Evolutionary conservation across 148 eudicot species (phyloP).

Genomic region (Silene uniflora): DNA sequence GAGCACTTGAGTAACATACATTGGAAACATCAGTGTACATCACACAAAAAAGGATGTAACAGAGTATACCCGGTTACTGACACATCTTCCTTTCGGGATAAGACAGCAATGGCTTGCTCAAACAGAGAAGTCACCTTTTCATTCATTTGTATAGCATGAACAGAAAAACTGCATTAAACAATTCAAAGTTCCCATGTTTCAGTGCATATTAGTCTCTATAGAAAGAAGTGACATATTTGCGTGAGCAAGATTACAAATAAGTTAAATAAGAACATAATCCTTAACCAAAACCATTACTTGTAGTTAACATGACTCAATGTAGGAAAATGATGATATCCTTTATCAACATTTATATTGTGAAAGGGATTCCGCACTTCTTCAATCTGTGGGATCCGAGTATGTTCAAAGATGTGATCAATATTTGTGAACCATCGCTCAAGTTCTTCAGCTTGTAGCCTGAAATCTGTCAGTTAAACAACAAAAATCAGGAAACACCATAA

Average conservation of each 20-base stretch:
- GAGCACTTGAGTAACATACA: not conserved
- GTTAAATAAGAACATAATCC: not conserved
- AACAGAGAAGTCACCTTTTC: constrained; percentile 78
- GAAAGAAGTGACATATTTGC: not conserved
- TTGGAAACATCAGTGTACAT: not conserved
- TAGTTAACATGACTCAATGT: constrained; percentile 72
- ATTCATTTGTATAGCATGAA: constrained; percentile 87
- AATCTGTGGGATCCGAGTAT: constrained; percentile 68
- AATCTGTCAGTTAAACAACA: constrained; percentile 42
- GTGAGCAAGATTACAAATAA: constrained; percentile 13
- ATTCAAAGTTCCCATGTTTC: constrained; percentile 11
- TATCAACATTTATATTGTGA: constrained; percentile 67
- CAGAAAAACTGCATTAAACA: constrained; percentile 70
- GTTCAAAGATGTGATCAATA: constrained; percentile 93
- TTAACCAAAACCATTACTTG: constrained; percentile 51
- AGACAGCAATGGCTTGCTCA: constrained; percentile 79
- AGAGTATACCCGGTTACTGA: constrained; percentile 42
- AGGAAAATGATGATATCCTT: constrained; percentile 67
- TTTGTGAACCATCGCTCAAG: constrained; percentile 96
- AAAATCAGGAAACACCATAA: not conserved
- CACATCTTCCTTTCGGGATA: constrained; percentile 72
- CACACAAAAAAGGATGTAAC: constrained; percentile 11
- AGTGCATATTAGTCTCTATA: constrained; percentile 2
- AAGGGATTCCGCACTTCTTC: constrained; percentile 78
- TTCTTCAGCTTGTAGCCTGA: constrained; percentile 74